Base-by-base conservation (phyloP, 192 early-diverging fungal genomes). In the Gonapodya sp. region DNA sequence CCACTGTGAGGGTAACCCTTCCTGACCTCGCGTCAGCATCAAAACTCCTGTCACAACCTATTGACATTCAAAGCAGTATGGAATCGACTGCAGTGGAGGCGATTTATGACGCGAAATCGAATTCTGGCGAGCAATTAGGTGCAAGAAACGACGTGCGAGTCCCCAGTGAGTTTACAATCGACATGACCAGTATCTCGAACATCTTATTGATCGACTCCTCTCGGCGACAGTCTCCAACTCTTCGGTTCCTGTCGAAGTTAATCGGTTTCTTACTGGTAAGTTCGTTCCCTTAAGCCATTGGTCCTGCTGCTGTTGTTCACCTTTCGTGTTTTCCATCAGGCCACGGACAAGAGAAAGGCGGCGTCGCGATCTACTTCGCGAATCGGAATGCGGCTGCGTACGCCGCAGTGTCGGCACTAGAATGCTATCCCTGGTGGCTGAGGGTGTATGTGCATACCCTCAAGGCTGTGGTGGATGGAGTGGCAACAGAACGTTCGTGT, bases 371-470 rank as follows among this genome's bases (percentile, higher is more conserved):
- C 0, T 88, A 91, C 31, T 83, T 99, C 0, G 84, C 84, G n/a
- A 98, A 97, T 81, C 85, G 87, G 78, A 83, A 90, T 73, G 82
- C 83, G 0, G 80, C 83, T 8, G 81, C 85, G 14, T 35, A 80
- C 72, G 72, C 89, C 0, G 81, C 84, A 2, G 85, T 95, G 2
- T 85, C 87, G 33, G 95, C 93, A 82, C 84, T 93, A 36, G 94
- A 97, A 80, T 86, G 90, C 1, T 84, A 97, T 14, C 97, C 97
- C 0, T 99, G 97, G 97, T 95, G 91, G 82, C 86, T 99, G 18
- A 94, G 94, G 73, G 81, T 96, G 8, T 99, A 96, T 86, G 84
- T 94, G 24, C 96, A 97, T 81, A 98, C 96, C 18, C 88, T 99
- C n/a, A 81, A 83, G 34, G 82, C 93, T 1, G 81, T 86, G 32